phyloP scores from a whole-genome alignment of 345 rosid species.

The Populus ilicifolia region DNA sequence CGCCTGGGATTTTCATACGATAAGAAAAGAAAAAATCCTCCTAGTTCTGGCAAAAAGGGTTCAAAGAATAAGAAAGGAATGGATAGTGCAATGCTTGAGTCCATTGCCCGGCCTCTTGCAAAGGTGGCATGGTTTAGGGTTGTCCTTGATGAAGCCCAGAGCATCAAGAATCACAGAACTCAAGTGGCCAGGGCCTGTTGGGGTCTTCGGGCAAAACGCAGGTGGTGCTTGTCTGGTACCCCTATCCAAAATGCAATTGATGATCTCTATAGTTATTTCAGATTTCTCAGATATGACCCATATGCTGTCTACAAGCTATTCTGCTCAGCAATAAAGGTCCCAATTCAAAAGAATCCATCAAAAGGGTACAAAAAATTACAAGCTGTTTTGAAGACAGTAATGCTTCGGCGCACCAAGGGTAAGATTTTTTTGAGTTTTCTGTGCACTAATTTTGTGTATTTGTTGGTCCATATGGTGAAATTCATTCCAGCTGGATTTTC shows the following conservation, averaged over 20 bases:
- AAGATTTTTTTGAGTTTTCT: slow-evolving; percentile 9
- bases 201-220: slow-evolving; percentile 96
- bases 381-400: slow-evolving; percentile 79
- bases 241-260: slow-evolving; percentile 97
- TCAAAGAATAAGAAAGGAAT: slow-evolving; percentile 51
- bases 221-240: slow-evolving; percentile 99
- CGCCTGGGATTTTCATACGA: slow-evolving; percentile 33
- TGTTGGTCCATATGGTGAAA: background rate
- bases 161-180: slow-evolving; percentile 92
- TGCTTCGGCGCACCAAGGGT: slow-evolving; percentile 99
- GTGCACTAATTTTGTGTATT: background rate
- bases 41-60: slow-evolving; percentile 47
- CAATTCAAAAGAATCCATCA: slow-evolving; percentile 54
- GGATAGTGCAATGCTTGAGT: slow-evolving; percentile 41
- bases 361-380: slow-evolving; percentile 78
- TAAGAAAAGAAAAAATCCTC: slow-evolving; percentile 57
- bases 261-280: slow-evolving; percentile 94
- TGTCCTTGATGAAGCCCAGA: slow-evolving; percentile 95
- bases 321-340: slow-evolving; percentile 58
- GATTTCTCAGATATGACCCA: slow-evolving; percentile 92
- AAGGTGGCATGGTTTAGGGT: slow-evolving; percentile 95
- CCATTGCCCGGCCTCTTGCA: slow-evolving; percentile 73
- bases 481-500: background rate
- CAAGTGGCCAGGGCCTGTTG: slow-evolving; percentile 98
- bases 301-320: slow-evolving; percentile 59